Evolutionary conservation across 2,329 filamentous ascomycete genomes (phyloP), one percentile per base, ranked within the genome.

Genomic region (Exophiala oligosperma): DNA sequence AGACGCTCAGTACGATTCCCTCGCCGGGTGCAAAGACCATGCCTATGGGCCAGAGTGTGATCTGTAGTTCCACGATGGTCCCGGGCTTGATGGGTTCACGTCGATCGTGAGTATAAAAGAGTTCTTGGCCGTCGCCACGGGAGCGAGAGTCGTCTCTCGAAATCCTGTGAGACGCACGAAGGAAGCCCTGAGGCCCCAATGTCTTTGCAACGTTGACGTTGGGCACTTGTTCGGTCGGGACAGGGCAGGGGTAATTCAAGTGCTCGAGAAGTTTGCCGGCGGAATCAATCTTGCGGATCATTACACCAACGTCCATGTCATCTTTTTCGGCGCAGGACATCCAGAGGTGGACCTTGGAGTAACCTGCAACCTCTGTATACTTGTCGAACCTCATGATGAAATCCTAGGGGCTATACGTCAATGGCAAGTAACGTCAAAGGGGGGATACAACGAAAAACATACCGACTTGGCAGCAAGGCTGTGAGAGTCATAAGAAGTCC

Each of bases 41-140:
- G 0, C 77, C 77, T 71, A 77, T 75, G 0, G 73, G 71, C 77
- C 76, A 80, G 9, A 81, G 76, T 0, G 76, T 75, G 55, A 81
- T 79, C 52, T 80, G 76, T 5, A 80, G 65, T 63, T 72, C 73
- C 4, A 79, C 76, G 21, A 79, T 66, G 2, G 72, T 67, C 0
- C 77, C 77, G 0, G 70, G 71, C 2, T 64, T 54, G 1, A 80
- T 67, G 60, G 76, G 76, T 51, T 77, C 69, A 35, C 76, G 68
- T 17, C 68, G 67, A 4, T 70, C 68, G 56, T 80, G 76, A 9
- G 6, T 2, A 11, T 35, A 35, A 11, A 35, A 0, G 0, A 72
- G 14, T 73, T 68, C 0, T 65, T 71, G 44, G 26, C 24, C 12
- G 23, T 26, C 17, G 8, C 26, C 11, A 23, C 49, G 26, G 9